These are phyloP conservation scores for Panellus pusillus DNA, from an alignment of 768 basidiomycete species.

Conservation along the genomic window DNA sequence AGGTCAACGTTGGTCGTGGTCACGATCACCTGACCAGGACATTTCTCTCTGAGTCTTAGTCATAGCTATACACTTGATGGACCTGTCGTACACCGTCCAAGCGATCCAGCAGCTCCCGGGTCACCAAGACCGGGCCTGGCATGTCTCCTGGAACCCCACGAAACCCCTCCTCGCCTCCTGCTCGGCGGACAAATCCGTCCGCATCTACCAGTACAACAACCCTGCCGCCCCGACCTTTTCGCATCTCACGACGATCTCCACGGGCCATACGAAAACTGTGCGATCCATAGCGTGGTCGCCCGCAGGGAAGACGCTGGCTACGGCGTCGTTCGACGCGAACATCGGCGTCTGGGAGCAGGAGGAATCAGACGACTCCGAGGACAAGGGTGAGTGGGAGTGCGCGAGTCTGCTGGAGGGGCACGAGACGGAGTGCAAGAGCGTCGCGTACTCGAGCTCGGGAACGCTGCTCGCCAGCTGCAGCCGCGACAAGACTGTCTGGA, in stretches of 20 bases:
- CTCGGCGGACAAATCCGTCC: slow-evolving; percentile 90
- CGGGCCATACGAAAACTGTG: slow-evolving; percentile 87
- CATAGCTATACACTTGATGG: slow-evolving; percentile 7
- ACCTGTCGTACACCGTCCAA: slow-evolving; percentile 31
- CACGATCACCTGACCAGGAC: too few relatives aligned
- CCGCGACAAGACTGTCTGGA: slow-evolving; percentile 97
- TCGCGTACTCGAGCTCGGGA: slow-evolving; percentile 78
- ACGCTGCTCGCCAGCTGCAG: slow-evolving; percentile 90
- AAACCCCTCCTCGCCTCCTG: slow-evolving; percentile 87
- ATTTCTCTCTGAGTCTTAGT: too few relatives aligned
- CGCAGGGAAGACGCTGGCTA: slow-evolving; percentile 81
- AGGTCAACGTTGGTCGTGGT: too few relatives aligned
- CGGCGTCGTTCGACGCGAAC: slow-evolving; percentile 91
- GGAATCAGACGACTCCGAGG: slow-evolving; percentile 32
- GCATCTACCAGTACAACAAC: slow-evolving; percentile 70
- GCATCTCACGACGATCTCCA: slow-evolving; percentile 66
- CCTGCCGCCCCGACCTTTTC: slow-evolving; percentile 42
- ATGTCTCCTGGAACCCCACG: slow-evolving; percentile 84
- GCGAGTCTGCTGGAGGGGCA: slow-evolving; percentile 87
- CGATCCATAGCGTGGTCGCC: slow-evolving; percentile 88
- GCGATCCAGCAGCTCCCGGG: slow-evolving; percentile 46
- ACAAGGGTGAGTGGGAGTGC: slow-evolving; percentile 80
- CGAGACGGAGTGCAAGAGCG: slow-evolving; percentile 94
- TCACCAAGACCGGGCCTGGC: slow-evolving; percentile 87
- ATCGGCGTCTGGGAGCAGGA: slow-evolving; percentile 89